phyloP scores from a whole-genome alignment of 2,329 filamentous ascomycete genomes.

The Aspergillus brunneoviolaceus region DNA sequence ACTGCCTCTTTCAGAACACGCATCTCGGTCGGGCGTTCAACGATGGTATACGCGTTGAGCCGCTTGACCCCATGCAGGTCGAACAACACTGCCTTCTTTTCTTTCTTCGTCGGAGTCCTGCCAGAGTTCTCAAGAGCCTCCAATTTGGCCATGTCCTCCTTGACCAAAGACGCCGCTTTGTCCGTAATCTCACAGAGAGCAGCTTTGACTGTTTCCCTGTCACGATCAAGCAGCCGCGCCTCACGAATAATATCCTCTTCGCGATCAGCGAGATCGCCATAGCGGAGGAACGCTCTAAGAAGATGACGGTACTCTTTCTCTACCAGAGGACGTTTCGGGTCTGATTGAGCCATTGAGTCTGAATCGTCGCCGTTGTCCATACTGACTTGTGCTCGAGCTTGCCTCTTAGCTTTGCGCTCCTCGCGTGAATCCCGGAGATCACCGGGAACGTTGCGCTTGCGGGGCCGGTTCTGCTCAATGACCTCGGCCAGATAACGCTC shows the following conservation, averaged over 20 bases:
- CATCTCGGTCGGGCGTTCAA: conserved; percentile 87
- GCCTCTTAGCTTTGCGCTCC: conserved; percentile 68
- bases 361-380: conserved; percentile 70
- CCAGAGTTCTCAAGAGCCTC: conserved; percentile 68
- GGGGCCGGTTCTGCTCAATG: conserved; percentile 80
- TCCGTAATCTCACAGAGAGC: conserved; percentile 78
- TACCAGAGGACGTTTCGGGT: conserved; percentile 84
- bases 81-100: conserved; percentile 94
- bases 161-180: conserved; percentile 66
- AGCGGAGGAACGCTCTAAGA: conserved; percentile 85
- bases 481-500: conserved; percentile 79
- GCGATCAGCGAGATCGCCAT: conserved; percentile 84
- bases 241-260: conserved; percentile 84
- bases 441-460: conserved; percentile 67
- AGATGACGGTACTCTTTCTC: conserved; percentile 93
- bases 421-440: conserved; percentile 54
- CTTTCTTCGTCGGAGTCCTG: conserved; percentile 89
- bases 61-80: conserved; percentile 92
- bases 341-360: conserved; percentile 61
- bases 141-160: conserved; percentile 67
- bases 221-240: conserved; percentile 78
- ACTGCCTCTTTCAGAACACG: conserved; percentile 77
- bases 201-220: conserved; percentile 73
- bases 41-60: conserved; percentile 90
- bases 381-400: conserved; percentile 63